Conservation (phyloP, 2,329 filamentous ascomycete genomes). For the Phoma herbarum region DNA sequence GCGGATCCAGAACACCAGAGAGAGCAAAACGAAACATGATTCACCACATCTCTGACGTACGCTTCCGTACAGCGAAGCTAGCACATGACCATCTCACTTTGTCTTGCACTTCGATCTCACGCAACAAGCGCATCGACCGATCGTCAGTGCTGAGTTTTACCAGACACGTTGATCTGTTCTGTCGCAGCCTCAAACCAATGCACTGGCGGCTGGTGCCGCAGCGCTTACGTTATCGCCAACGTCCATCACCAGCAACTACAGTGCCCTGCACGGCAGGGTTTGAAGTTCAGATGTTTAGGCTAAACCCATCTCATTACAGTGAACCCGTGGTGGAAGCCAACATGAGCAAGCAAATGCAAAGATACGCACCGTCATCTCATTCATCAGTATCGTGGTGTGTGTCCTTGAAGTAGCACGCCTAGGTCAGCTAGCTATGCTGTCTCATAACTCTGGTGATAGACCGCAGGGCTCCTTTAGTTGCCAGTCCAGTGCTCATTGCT, state of each 20-base stretch:
- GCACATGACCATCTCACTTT: not conserved
- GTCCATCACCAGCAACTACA: not conserved
- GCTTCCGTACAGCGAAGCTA: not conserved
- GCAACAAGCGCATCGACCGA: not conserved
- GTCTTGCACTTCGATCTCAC: not conserved
- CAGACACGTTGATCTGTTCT: too few relatives aligned
- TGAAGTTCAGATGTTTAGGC: not conserved
- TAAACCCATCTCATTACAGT: not conserved
- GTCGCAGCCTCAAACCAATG: not conserved
- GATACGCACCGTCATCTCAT: not conserved
- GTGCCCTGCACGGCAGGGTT: not conserved
- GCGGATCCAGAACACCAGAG: conserved; percentile 11
- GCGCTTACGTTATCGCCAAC: not conserved
- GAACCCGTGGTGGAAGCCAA: too few relatives aligned
- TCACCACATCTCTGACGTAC: conserved; percentile 4
- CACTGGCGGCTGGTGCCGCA: not conserved
- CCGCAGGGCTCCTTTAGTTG: too few relatives aligned
- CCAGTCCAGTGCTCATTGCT: too few relatives aligned
- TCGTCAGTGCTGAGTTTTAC: not conserved
- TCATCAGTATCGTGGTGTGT: not conserved
- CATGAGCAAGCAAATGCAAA: not conserved
- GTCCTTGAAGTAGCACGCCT: too few relatives aligned
- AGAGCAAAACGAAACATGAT: conserved; percentile 19
- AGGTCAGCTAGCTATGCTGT: not conserved
- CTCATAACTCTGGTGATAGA: not conserved